Conservation (phyloP, 352 stramenopile species). For the Globisporangium paddicum region DNA sequence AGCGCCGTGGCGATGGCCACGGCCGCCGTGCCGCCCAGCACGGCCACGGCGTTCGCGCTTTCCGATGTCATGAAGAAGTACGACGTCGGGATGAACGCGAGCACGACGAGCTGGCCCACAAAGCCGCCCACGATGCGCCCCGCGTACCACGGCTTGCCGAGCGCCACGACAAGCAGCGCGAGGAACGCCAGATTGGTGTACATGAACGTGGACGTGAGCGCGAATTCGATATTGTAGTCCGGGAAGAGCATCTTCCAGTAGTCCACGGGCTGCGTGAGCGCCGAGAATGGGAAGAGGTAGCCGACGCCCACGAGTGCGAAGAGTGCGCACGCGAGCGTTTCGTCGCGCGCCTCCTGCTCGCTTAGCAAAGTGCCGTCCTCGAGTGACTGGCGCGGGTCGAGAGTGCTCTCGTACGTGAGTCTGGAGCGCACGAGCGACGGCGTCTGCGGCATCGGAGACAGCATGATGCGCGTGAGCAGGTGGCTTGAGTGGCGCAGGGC, state of each 20-base stretch:
- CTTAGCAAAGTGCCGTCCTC: too few species aligned
- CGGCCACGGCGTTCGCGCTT: conserved; percentile 52
- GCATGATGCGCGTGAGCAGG: too few species aligned
- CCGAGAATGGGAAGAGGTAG: conserved; percentile 87
- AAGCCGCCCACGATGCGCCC: conserved; percentile 79
- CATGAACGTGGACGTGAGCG: too few species aligned
- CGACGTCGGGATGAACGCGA: conserved; percentile 72
- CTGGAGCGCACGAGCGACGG: too few species aligned
- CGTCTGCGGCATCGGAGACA: too few species aligned
- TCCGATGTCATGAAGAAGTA: conserved; percentile 73
- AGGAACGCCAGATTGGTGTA: too few species aligned
- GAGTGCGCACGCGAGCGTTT: too few species aligned
- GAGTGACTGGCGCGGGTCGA: too few species aligned
- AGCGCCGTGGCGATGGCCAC: conserved; percentile 22
- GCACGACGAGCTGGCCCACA: conserved; percentile 57
- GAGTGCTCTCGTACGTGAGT: too few species aligned
- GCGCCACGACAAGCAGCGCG: too few species aligned
- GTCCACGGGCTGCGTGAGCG: conserved; percentile 85
- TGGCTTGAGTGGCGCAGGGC: too few species aligned
- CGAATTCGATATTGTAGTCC: conserved; percentile 85
- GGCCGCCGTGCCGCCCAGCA: conserved; percentile 58
- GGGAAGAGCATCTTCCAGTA: conserved; percentile 86
- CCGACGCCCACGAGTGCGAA: conserved; percentile 2
- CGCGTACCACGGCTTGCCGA: conserved; percentile 55
- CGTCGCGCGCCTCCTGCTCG: too few species aligned